Base-by-base conservation (phyloP, 768 basidiomycete species). In the Imleria badia region DNA sequence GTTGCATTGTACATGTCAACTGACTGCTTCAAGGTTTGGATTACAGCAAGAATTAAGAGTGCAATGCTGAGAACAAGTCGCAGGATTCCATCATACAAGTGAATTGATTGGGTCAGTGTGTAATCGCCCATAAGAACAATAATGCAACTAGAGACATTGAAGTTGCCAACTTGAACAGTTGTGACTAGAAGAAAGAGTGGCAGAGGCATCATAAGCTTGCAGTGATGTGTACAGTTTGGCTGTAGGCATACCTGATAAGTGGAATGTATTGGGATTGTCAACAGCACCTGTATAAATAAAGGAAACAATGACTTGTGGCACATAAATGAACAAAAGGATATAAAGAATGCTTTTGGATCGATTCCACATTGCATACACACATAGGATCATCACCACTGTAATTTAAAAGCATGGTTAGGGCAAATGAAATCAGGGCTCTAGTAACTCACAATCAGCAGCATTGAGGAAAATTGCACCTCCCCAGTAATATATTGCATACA, bases 101-200 rank as follows among this genome's bases (percentile, higher is more conserved):
- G 26, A 26, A 6, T 26, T 26, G 26, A 26, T 26, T n/a, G n/a
- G n/a, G n/a, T n/a, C n/a, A n/a, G n/a, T n/a, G n/a, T 3, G 26
- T 3, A 26, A 4, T 26, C 4, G 3, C 6, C 4, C 13, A 10
- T 9, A 15, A 23, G 1, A 17, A 26, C 3, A n/a, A n/a, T n/a
- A n/a, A 4, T 26, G 47, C 61, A 62, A 15, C 54, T 0, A 12
- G 45, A n/a, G 13, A 51, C 7, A n/a, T n/a, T n/a, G n/a, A n/a
- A n/a, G 29, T 45, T 22, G 6, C 14, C 1, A 19, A 45, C 17
- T 34, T 17, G 36, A 5, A 20, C 5, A 6, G 19, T 23, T 29
- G 23, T 22, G 17, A 47, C 59, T 61, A 17, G 1, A 17, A 10
- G 12, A 20, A 15, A 19, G 26, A 5, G 8, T 40, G 26, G 26